Percentiles rank a stretch among this genome's conserved stretches.
These are phyloP conservation scores for Hyphodiscus hymeniophilus DNA, from an alignment of 495 filamentous ascomycete species.

Conservation along the genomic window DNA sequence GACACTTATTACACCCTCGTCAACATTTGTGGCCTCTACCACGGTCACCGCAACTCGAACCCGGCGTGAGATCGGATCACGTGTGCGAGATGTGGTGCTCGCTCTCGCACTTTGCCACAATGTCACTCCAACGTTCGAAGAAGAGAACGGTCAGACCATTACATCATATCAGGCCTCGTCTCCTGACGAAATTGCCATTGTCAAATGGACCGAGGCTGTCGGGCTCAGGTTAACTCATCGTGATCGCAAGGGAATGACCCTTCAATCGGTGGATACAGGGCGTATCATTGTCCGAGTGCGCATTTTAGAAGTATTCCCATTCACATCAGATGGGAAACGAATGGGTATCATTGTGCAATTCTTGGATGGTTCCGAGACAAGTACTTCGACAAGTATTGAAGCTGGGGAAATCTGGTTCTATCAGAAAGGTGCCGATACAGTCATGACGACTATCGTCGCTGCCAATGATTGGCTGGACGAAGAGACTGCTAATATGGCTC, in stretches of 20 bases:
- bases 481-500: conserved; percentile 97
- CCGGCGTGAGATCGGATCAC: conserved; percentile 82
- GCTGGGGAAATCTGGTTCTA: conserved; percentile 92
- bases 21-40: conserved; percentile 49
- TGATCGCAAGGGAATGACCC: conserved; percentile 73
- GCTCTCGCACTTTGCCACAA: conserved; percentile 95
- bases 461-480: conserved; percentile 98
- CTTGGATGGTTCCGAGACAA: conserved; percentile 38
- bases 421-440: conserved; percentile 96
- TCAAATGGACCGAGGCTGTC: conserved; percentile 89
- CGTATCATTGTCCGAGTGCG: conserved; percentile 74
- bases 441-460: conserved; percentile 90
- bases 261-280: conserved; percentile 73
- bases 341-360: conserved; percentile 98
- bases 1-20: conserved; percentile 64
- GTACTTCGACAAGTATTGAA: conserved; percentile 24
- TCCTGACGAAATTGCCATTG: conserved; percentile 97
- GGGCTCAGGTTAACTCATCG: conserved; percentile 79
- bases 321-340: conserved; percentile 93
- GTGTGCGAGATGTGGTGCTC: conserved; percentile 83
- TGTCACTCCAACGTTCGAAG: conserved; percentile 85
- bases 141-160: conserved; percentile 65
- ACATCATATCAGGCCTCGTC: conserved; percentile 94
- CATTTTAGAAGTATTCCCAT: conserved; percentile 92
- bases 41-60: conserved; percentile 64